Conservation (phyloP, 306 rosid genomes). For the Prunus mongolica region DNA sequence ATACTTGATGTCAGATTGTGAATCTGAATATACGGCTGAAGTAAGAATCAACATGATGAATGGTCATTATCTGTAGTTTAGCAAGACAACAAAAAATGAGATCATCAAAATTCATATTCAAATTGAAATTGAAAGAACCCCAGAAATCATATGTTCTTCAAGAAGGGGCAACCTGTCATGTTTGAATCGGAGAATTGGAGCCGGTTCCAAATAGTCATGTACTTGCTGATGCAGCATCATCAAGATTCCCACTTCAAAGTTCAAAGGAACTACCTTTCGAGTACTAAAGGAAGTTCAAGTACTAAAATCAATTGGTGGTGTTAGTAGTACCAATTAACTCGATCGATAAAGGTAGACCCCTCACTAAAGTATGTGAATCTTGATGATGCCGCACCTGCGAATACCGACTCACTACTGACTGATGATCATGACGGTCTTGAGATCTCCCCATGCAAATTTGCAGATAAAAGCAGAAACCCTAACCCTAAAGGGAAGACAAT, state of each 20-base stretch:
- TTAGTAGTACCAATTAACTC: background rate
- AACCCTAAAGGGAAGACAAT: slow-evolving; percentile 25
- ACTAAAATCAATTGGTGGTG: background rate
- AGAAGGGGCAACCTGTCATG: too few relatives aligned
- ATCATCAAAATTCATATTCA: too few relatives aligned
- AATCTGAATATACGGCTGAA: too few relatives aligned
- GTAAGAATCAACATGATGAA: too few relatives aligned
- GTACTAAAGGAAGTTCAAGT: background rate
- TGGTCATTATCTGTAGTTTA: too few relatives aligned
- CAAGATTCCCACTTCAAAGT: slow-evolving; percentile 62
- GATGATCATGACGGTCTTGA: background rate
- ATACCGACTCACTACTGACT: slow-evolving; percentile 25
- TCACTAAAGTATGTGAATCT: slow-evolving; percentile 48
- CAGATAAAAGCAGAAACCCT: slow-evolving; percentile 26
- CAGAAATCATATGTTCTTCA: too few relatives aligned
- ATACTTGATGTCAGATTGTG: too few relatives aligned
- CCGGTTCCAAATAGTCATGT: slow-evolving; percentile 32
- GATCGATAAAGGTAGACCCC: slow-evolving; percentile 11
- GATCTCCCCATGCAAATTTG: slow-evolving; percentile 15
- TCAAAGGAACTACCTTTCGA: background rate
- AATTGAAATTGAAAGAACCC: too few relatives aligned
- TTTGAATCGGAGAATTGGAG: background rate
- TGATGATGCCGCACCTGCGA: slow-evolving; percentile 51
- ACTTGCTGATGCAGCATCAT: slow-evolving; percentile 87
- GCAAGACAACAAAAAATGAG: too few relatives aligned